These are phyloP conservation scores for Sporobolus alterniflorus DNA, from an alignment of 202 grass and related monocot species.

Conservation along the genomic window DNA sequence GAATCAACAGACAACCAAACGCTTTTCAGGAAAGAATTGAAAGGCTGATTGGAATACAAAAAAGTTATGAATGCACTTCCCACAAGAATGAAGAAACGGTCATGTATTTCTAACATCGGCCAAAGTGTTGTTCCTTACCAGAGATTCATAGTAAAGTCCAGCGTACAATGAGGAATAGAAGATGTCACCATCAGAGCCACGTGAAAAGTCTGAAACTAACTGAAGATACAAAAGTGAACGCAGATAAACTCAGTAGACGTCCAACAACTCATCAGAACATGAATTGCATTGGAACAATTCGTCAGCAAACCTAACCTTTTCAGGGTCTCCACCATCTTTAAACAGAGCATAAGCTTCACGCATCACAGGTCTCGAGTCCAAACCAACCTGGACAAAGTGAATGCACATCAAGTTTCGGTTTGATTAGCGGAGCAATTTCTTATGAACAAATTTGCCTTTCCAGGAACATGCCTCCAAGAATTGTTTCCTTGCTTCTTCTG, in stretches of 20 bases:
- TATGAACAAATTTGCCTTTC: neutral
- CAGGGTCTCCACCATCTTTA: slow-evolving; percentile 81
- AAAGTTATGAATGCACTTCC: neutral
- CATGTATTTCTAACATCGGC: neutral
- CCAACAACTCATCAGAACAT: neutral
- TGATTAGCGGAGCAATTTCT: neutral
- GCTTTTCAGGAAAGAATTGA: neutral
- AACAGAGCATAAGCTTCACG: slow-evolving; percentile 66
- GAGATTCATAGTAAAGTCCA: slow-evolving; percentile 85
- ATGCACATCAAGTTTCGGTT: neutral
- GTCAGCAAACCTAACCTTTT: slow-evolving; percentile 62
- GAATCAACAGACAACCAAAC: neutral
- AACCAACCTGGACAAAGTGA: slow-evolving; percentile 64
- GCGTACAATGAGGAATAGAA: slow-evolving; percentile 90
- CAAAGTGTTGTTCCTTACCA: slow-evolving; percentile 37
- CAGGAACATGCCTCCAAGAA: slow-evolving; percentile 72
- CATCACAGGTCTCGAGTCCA: slow-evolving; percentile 84
- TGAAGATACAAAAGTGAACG: slow-evolving; percentile 29
- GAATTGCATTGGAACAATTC: neutral
- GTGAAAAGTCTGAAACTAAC: slow-evolving; percentile 66
- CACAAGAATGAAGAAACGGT: neutral
- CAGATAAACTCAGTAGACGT: neutral
- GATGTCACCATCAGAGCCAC: slow-evolving; percentile 49
- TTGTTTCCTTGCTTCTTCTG: slow-evolving; percentile 61
- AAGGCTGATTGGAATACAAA: neutral